These are phyloP conservation scores for Trichoderma brevicompactum DNA, from an alignment of 2,329 filamentous ascomycete genomes.

Conservation along the genomic window DNA sequence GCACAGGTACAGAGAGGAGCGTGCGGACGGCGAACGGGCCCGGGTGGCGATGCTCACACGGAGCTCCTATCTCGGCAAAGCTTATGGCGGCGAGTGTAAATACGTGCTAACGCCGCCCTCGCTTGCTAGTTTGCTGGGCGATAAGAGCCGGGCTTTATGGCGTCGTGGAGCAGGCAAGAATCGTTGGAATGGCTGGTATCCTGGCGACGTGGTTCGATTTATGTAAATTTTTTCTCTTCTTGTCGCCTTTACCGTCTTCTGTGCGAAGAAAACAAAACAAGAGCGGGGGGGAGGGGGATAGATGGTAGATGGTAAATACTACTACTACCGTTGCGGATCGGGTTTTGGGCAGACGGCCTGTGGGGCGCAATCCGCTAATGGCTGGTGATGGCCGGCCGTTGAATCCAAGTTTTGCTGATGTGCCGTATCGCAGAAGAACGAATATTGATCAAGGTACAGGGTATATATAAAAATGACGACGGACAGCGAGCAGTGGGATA, in stretches of 20 bases:
- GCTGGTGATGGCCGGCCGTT: constrained; percentile 9
- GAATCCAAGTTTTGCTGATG: constrained; percentile 7
- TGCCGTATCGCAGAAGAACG: not conserved
- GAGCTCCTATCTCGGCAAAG: constrained; percentile 28
- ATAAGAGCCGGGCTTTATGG: constrained; percentile 1
- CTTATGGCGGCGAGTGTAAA: constrained; percentile 28
- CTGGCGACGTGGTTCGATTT: not conserved
- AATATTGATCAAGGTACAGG: not conserved
- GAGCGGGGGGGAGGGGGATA: not conserved
- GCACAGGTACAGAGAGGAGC: not conserved
- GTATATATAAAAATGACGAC: not conserved
- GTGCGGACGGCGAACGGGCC: constrained; percentile 13
- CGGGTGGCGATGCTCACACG: constrained; percentile 25
- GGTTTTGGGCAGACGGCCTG: constrained; percentile 13
- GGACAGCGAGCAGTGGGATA: not conserved
- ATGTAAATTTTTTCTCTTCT: not conserved
- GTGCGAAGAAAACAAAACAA: not conserved
- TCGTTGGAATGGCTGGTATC: not conserved
- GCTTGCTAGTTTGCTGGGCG: not conserved
- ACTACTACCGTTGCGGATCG: constrained; percentile 5
- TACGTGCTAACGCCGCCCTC: constrained; percentile 25
- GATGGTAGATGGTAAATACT: not conserved
- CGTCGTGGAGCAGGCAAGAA: not conserved
- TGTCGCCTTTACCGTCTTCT: not conserved
- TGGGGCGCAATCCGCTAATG: constrained; percentile 24